Evolutionary conservation across 768 basidiomycete species (phyloP).

Genomic region (Kwoniella dendrophila): DNA sequence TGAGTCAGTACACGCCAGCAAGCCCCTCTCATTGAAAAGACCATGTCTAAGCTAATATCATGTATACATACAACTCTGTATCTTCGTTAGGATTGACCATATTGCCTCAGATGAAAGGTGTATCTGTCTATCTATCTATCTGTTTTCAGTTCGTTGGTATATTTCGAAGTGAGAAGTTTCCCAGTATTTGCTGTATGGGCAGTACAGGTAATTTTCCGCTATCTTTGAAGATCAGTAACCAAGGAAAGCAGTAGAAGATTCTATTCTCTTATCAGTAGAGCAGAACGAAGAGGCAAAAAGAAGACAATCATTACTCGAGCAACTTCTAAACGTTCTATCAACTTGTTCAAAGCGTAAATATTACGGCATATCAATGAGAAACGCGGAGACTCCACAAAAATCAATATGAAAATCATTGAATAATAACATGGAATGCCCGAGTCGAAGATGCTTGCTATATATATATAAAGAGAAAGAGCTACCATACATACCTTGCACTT

Average conservation of each 20-base stretch:
- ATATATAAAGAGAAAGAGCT: too few species aligned
- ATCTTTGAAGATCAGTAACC: neutral
- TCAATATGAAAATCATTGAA: neutral
- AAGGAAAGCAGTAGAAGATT: neutral
- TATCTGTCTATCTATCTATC: neutral
- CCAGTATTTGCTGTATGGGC: neutral
- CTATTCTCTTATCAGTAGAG: neutral
- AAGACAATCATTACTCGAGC: neutral
- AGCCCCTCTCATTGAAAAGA: too few species aligned
- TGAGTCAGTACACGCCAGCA: neutral
- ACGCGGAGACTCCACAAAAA: neutral
- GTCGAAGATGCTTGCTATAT: too few species aligned
- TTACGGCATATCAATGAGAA: neutral
- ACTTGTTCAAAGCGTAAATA: neutral
- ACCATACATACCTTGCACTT: too few species aligned
- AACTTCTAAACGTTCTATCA: neutral
- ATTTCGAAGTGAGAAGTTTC: too few species aligned
- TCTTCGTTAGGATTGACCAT: constrained; percentile 78
- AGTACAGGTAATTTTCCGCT: neutral
- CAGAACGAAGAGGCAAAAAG: neutral
- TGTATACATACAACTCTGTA: constrained; percentile 81
- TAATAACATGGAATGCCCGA: too few species aligned
- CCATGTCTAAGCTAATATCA: too few species aligned
- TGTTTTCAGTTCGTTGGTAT: neutral
- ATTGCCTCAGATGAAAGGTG: constrained; percentile 3